Base-by-base conservation (phyloP, 2,329 filamentous ascomycete genomes). In the Aspergillus novoparasiticus region DNA sequence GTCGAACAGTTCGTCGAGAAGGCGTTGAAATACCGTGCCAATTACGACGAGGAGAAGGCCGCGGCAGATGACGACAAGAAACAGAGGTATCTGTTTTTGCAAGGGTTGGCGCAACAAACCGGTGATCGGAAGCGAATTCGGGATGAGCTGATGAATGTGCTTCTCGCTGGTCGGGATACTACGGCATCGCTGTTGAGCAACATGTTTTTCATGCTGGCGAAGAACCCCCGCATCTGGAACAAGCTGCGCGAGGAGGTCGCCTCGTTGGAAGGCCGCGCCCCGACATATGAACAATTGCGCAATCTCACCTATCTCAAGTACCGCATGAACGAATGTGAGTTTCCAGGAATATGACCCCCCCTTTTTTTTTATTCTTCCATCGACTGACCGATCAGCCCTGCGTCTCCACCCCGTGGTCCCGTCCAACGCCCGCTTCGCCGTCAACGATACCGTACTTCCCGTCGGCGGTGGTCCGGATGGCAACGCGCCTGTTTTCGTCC, bases 381-480 rank as follows among this genome's bases (percentile, higher is more conserved):
- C 57, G 56, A 55, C 60, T 57, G 41, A 62, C 39, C 32, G 21
- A 3, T 63, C 14, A 74, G 76, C 73, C 8, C 70, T 83, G 9
- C 78, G 81, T 12, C 62, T 82, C 0, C 77, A 80, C 61, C 78
- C 82, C 1, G 69, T 75, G 1, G 80, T 83, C 1, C 81, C 81
- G 0, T 64, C 77, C 46, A 83, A 83, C 65, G 61, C 69, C 8
- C 75, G 79, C 19, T 63, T 71, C 6, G 76, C 79, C 16, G 64
- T 73, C 4, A 70, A 63, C 26, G 76, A 79, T 55, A 82, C 81
- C 0, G 71, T 74, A 6, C 70, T 82, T 54, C 79, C 80, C 2
- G 62, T 71, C 8, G 78, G 90, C 64, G 89, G 89, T 60, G 90
- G 90, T 0, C 82, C 84, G 2, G 85, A 90, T 74, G 72, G 79